phyloP scores from a whole-genome alignment of 2,329 filamentous ascomycete species.

The Fusarium subtropicale region DNA sequence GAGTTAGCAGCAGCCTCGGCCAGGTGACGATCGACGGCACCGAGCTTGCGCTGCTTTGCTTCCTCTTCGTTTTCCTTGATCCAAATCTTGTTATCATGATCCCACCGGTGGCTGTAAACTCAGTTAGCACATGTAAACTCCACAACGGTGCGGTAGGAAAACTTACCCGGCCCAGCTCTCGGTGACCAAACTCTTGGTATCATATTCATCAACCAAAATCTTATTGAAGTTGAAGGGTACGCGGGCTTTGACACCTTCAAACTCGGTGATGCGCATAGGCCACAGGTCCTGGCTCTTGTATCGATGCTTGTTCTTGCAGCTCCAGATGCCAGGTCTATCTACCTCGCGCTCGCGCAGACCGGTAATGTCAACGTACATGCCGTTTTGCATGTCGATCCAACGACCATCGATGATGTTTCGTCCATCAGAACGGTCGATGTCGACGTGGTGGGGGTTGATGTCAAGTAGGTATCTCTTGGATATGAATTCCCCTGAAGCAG shows the following conservation, averaged over 20 bases:
- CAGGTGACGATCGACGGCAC: slow-evolving; percentile 46
- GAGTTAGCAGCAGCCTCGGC: slow-evolving; percentile 40
- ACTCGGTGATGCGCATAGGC: slow-evolving; percentile 78
- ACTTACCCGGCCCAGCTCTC: slow-evolving; percentile 73
- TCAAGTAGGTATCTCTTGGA: slow-evolving; percentile 75
- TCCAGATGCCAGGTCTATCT: slow-evolving; percentile 72
- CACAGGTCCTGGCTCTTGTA: slow-evolving; percentile 79
- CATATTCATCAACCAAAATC: slow-evolving; percentile 74
- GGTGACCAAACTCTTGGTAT: slow-evolving; percentile 67
- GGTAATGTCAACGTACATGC: slow-evolving; percentile 87
- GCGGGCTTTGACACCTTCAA: slow-evolving; percentile 77
- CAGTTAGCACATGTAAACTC: slow-evolving; percentile 29
- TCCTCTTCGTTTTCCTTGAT: slow-evolving; percentile 56
- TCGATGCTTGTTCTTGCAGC: slow-evolving; percentile 82
- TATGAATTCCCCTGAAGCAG: slow-evolving; percentile 55
- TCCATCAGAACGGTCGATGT: slow-evolving; percentile 72
- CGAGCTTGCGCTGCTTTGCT: slow-evolving; percentile 40
- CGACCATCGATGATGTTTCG: slow-evolving; percentile 85
- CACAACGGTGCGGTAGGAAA: neutral
- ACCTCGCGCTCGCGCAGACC: slow-evolving; percentile 75
- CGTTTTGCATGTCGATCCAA: slow-evolving; percentile 82
- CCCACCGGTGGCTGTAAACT: slow-evolving; percentile 68
- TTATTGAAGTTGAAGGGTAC: slow-evolving; percentile 77
- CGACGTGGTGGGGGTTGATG: slow-evolving; percentile 76
- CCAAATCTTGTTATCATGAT: slow-evolving; percentile 69